Conservation (phyloP, 768 basidiomycete genomes). For the Macrolepiota fuliginosa region DNA sequence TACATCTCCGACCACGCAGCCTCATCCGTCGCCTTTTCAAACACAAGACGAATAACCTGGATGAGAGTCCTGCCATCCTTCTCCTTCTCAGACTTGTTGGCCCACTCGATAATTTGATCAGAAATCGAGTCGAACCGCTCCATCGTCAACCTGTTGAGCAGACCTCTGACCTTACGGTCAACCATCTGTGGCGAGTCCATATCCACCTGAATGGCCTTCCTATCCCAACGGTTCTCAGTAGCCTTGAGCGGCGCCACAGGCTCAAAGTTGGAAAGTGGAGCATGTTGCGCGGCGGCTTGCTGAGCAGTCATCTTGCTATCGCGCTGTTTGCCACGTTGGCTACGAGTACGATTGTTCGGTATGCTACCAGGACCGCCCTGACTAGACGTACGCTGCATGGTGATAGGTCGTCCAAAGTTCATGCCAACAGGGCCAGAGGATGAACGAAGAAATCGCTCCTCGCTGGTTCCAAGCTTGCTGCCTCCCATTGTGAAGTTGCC, state of each 20-base stretch:
- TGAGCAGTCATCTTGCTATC: constrained; percentile 48
- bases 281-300: constrained; percentile 18
- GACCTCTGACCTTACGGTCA: constrained; percentile 86
- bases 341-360: constrained; percentile 62
- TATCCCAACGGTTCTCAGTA: constrained; percentile 84
- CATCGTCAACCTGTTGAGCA: constrained; percentile 96
- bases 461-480: constrained; percentile 58
- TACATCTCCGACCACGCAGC: constrained; percentile 98
- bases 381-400: constrained; percentile 70
- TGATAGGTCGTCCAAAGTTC: constrained; percentile 51
- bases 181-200: constrained; percentile 80
- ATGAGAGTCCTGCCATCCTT: constrained; percentile 92
- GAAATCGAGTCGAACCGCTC: constrained; percentile 97
- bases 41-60: constrained; percentile 93
- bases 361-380: constrained; percentile 55
- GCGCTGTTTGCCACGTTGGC: constrained; percentile 78
- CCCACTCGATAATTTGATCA: constrained; percentile 92
- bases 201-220: constrained; percentile 48
- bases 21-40: constrained; percentile 97
- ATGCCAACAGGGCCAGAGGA: constrained; percentile 50
- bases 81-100: constrained; percentile 90
- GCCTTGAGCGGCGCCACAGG: constrained; percentile 74
- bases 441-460: constrained; percentile 67
- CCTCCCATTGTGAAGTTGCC: constrained; percentile 60
- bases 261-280: constrained; percentile 40